Percentiles rank a stretch among this genome's conserved stretches.
phyloP scores from a whole-genome alignment of 2,329 filamentous ascomycete genomes.

The Iodosphaeria phyllophila region DNA sequence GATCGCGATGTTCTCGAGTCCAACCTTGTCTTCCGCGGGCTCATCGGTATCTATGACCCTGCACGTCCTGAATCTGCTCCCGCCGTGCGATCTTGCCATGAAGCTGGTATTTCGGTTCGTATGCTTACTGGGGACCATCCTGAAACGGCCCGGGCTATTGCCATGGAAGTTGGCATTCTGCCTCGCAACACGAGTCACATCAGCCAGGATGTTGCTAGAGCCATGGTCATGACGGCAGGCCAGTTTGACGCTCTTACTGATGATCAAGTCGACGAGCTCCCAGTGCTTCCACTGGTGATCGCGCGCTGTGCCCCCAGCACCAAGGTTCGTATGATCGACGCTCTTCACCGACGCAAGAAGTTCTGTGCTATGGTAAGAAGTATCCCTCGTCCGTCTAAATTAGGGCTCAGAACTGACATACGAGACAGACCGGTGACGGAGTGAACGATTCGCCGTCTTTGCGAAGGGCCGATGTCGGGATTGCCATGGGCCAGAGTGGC shows the following conservation, averaged over 20 bases:
- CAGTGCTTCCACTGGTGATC: constrained; percentile 47
- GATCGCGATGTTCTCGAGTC: constrained; percentile 36
- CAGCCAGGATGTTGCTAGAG: constrained; percentile 30
- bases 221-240: constrained; percentile 44
- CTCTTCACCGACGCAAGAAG: constrained; percentile 43
- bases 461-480: constrained; percentile 51
- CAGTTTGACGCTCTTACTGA: constrained; percentile 46
- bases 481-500: constrained; percentile 44
- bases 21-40: constrained; percentile 42
- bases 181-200: constrained; percentile 39
- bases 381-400: neutral
- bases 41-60: constrained; percentile 54
- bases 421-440: constrained; percentile 43
- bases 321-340: constrained; percentile 59
- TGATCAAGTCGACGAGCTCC: constrained; percentile 43
- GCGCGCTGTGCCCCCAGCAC: constrained; percentile 51
- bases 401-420: constrained; percentile 1
- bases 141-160: constrained; percentile 43
- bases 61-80: constrained; percentile 47
- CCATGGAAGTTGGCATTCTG: constrained; percentile 40
- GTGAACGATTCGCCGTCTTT: constrained; percentile 56
- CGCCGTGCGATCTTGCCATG: constrained; percentile 37
- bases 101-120: constrained; percentile 45
- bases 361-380: constrained; percentile 48
- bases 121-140: constrained; percentile 53